phyloP scores from a whole-genome alignment of 2,329 filamentous ascomycete species.

The Phoma sp. region DNA sequence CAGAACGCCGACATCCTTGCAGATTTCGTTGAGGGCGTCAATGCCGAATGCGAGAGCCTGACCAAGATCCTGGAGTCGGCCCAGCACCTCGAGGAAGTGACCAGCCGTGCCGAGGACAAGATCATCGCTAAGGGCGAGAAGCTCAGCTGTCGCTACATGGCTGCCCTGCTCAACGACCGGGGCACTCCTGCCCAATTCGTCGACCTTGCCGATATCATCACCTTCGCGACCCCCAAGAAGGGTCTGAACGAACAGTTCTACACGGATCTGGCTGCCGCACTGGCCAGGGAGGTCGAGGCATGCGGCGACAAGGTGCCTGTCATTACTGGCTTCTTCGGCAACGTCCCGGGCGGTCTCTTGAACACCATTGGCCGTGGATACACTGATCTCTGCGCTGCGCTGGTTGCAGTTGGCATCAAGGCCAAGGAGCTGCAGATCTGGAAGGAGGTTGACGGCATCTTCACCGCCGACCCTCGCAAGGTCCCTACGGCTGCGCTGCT shows the following conservation, averaged over 20 bases:
- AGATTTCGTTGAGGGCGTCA: slow-evolving; percentile 69
- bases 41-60: slow-evolving; percentile 79
- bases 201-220: slow-evolving; percentile 82
- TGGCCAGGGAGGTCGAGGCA: slow-evolving; percentile 51
- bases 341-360: slow-evolving; percentile 87
- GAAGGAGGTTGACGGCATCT: slow-evolving; percentile 99
- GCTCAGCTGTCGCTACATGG: slow-evolving; percentile 90
- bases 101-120: slow-evolving; percentile 63
- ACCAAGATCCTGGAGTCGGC: slow-evolving; percentile 73
- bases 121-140: slow-evolving; percentile 97
- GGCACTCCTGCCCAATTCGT: slow-evolving; percentile 88
- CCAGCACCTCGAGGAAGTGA: slow-evolving; percentile 61
- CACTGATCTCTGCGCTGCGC: slow-evolving; percentile 91
- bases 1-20: slow-evolving; percentile 51
- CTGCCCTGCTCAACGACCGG: slow-evolving; percentile 78
- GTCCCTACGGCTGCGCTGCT: slow-evolving; percentile 93
- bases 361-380: slow-evolving; percentile 94
- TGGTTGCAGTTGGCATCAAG: slow-evolving; percentile 86
- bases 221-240: slow-evolving; percentile 58
- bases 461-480: slow-evolving; percentile 83
- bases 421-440: slow-evolving; percentile 93
- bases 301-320: slow-evolving; percentile 55
- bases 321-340: slow-evolving; percentile 90
- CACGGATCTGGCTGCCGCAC: slow-evolving; percentile 48
- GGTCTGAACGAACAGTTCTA: slow-evolving; percentile 56